Base-by-base conservation (phyloP, 352 stramenopile species). In the Globisporangium echinulatum region DNA sequence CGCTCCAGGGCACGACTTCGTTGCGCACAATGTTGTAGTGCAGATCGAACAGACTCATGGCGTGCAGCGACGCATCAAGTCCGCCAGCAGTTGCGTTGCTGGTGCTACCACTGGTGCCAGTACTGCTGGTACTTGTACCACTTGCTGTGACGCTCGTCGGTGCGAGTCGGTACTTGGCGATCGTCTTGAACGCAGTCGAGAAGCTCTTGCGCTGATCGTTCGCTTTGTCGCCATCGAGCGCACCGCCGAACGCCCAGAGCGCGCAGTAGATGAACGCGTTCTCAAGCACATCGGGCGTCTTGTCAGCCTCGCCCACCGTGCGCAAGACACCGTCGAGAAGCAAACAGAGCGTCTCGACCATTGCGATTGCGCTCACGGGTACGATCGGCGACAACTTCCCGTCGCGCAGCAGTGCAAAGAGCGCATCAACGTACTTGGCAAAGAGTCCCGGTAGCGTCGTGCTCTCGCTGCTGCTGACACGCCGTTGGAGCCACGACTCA, bases 171-270 rank as follows among this genome's bases (percentile, higher is more conserved):
- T 95, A 92, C 63, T 96, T 96, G 3, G 82, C 69, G 6, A 90
- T 63, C 40, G 74, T 64, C 17, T 82, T 87, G 49, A 92, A 77
- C 1, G 77, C 63, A 1, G 62, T 71, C 0, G 82, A 85, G 49
- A 92, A 92, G 2, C 70, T 50, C 40, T 73, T 72, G 14, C 80
- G 72, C 58, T 85, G 77, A 57, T 88, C 77, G 33, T 79, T 80
- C 0, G 66, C 66, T 46, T 85, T 77, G 17, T 98, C 94, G 52
- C 88, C 82, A 25, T 96, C 87, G 48, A 99, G 85, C 2, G 88
- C 76, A 54, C 96, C 96, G 15, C 95, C 96, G 69, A 99, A 98
- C 2, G 96, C 95, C 96, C 96, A 99, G 60, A 98, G 77, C 10
- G 87, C 80, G 56, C 87, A 97, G 68, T 98, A 98, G 15, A 96